Percentiles rank a stretch among this genome's conserved stretches.
Evolutionary conservation across 371 early-diverging fungal species (phyloP).

Genomic region (Apophysomyces sp.): DNA sequence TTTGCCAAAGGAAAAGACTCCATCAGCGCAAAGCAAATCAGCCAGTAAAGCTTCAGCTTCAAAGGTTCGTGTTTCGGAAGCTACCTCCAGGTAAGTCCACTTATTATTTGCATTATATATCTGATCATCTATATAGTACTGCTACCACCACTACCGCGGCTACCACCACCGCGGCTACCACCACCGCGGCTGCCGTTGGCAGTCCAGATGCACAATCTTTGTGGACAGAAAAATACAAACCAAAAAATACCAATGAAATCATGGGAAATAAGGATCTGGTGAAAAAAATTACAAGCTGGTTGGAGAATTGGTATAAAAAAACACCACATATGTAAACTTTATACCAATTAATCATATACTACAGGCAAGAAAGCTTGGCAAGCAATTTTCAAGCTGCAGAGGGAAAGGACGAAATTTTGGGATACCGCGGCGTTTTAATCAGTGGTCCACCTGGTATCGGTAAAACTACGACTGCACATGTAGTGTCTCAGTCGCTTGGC

Average conservation of each 20-base stretch:
- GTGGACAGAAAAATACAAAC: conserved; percentile 99
- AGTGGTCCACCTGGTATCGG: conserved; percentile 99
- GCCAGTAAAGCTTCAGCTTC: conserved; percentile 7
- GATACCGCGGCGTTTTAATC: conserved; percentile 78
- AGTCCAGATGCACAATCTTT: conserved; percentile 42
- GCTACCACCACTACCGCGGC: not conserved
- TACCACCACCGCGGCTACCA: not conserved
- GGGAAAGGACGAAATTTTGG: conserved; percentile 16
- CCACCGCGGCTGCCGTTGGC: no score
- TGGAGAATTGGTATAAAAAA: conserved; percentile 65
- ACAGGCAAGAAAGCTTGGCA: conserved; percentile 28
- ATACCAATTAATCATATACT: not conserved
- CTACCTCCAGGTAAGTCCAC: not conserved
- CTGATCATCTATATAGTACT: not conserved
- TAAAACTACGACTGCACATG: conserved; percentile 96
- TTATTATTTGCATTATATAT: not conserved
- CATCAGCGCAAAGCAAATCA: conserved; percentile 9
- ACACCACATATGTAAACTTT: conserved; percentile 12
- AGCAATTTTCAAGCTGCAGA: conserved; percentile 9
- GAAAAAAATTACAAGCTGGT: conserved; percentile 74
- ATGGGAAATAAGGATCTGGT: conserved; percentile 88
- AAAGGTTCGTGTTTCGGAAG: conserved; percentile 6
- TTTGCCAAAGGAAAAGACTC: not conserved
- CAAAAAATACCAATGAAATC: conserved; percentile 79
- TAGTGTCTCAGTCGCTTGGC: conserved; percentile 81